These are phyloP conservation scores for Aethionema arabicum DNA, from an alignment of 345 rosid genomes.

Conservation along the genomic window DNA sequence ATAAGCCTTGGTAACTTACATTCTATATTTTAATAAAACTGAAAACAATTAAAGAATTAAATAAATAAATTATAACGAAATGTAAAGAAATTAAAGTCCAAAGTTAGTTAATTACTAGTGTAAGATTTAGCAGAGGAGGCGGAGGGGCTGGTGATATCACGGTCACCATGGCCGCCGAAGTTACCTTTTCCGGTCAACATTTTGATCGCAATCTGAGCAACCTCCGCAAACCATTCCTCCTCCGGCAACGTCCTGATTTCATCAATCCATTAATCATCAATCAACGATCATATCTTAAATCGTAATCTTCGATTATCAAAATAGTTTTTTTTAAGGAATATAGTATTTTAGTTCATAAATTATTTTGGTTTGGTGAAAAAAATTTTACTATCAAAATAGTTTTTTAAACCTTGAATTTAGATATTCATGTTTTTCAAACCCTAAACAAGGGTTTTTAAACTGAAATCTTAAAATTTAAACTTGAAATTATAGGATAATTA, in stretches of 20 bases:
- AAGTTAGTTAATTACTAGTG: constrained; percentile 29
- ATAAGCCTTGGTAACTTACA: too few relatives aligned
- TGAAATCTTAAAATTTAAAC: too few relatives aligned
- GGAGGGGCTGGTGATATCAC: constrained; percentile 61
- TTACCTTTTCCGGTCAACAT: constrained; percentile 64
- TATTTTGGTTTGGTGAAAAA: too few relatives aligned
- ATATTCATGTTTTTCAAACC: too few relatives aligned
- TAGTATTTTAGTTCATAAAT: too few relatives aligned
- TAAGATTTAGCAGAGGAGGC: constrained; percentile 43
- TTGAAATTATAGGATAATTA: too few relatives aligned
- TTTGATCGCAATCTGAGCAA: constrained; percentile 82
- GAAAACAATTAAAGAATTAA: background rate
- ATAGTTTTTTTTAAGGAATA: too few relatives aligned
- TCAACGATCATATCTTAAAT: background rate
- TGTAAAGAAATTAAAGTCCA: background rate
- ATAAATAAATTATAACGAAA: background rate
- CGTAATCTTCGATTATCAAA: too few relatives aligned
- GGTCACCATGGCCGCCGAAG: constrained; percentile 48
- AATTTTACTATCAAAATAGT: too few relatives aligned
- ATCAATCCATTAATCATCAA: constrained; percentile 13
- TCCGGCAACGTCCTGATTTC: constrained; percentile 55
- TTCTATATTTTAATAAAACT: too few relatives aligned
- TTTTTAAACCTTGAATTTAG: too few relatives aligned
- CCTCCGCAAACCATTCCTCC: constrained; percentile 96
- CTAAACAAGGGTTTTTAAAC: too few relatives aligned